Conservation (phyloP, 768 basidiomycete genomes). For the Hericium rajendrae region DNA sequence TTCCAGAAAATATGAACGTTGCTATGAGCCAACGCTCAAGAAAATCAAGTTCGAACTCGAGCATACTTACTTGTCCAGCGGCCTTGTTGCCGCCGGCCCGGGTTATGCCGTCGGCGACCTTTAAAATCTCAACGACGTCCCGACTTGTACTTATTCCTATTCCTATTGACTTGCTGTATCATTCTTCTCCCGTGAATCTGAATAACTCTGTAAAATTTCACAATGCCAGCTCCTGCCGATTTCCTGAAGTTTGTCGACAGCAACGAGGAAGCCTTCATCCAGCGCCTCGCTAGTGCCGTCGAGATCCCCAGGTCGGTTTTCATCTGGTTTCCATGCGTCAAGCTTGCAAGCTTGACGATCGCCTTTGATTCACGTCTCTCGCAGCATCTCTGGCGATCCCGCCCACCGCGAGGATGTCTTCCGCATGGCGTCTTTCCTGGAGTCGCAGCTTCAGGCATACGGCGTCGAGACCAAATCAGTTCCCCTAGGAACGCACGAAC, state of each 20-base stretch:
- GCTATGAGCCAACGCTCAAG: too few relatives aligned
- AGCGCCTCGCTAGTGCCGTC: slow-evolving; percentile 72
- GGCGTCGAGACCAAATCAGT: slow-evolving; percentile 70
- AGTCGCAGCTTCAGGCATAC: slow-evolving; percentile 60
- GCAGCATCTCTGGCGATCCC: slow-evolving; percentile 60
- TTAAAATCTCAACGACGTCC: too few relatives aligned
- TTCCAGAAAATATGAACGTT: too few relatives aligned
- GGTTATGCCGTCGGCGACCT: too few relatives aligned
- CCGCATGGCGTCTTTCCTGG: slow-evolving; percentile 80
- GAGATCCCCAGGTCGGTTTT: slow-evolving; percentile 60
- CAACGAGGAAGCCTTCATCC: slow-evolving; percentile 66
- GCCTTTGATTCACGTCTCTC: neutral
- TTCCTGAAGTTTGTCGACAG: slow-evolving; percentile 49
- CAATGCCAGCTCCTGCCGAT: slow-evolving; percentile 24
- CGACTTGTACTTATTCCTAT: too few relatives aligned
- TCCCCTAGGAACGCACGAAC: slow-evolving; percentile 66
- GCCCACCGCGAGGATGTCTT: slow-evolving; percentile 67
- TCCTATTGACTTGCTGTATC: too few relatives aligned
- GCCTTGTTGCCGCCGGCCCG: too few relatives aligned
- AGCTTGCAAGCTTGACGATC: neutral
- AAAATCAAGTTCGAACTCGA: too few relatives aligned
- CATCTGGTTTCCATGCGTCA: neutral
- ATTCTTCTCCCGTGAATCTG: too few relatives aligned
- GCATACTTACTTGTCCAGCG: too few relatives aligned
- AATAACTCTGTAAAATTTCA: too few relatives aligned